Base-by-base conservation (phyloP, 768 basidiomycete genomes). In the Boletus subparvulus region DNA sequence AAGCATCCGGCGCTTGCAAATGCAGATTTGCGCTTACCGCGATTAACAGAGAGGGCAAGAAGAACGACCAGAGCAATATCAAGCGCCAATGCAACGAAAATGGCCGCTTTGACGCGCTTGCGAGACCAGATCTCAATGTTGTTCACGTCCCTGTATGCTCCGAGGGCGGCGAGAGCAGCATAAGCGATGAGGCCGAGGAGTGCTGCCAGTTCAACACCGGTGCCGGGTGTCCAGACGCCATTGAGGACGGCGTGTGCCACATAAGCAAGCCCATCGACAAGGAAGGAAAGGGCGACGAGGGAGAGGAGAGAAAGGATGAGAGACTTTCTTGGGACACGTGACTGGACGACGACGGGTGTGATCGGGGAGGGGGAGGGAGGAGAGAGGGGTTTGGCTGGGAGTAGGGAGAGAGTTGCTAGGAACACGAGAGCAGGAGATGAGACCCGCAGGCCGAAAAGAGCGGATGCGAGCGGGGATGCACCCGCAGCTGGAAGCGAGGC, bases 131-230 rank as follows among this genome's bases (percentile, higher is more conserved):
- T 83, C 39, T 83, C 77, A 36, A 85, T 78, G 36, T 87, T 87
- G 32, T 83, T 80, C 52, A 88, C 75, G 59, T 90, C 90, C 72
- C 92, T 91, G 83, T 85, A 92, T 13, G 88, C 80, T 10, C 91
- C 91, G 43, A 91, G 74, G 11, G 84, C 83, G 14, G 90, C 87
- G 47, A 93, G 75, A 37, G 87, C 86, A 36, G 84, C 75, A 62
- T 89, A 90, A 5, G 86, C 87, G 41, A 83, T 65, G 33, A 92
- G 78, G 52, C 89, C 91, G 43, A 86, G 69, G 42, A 91, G 65
- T 41, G 90, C 76, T 62, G 82, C 88, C 66, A 86, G 70, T 64
- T 88, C 87, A 41, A 88, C 78, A 24, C 85, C 89, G 9, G 85
- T 84, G 57, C 76, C 64, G 40, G 70, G 75, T 13, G 80, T 81